Base-by-base conservation (phyloP, 2,329 filamentous ascomycete genomes). In the Raffaelea albimanens region DNA sequence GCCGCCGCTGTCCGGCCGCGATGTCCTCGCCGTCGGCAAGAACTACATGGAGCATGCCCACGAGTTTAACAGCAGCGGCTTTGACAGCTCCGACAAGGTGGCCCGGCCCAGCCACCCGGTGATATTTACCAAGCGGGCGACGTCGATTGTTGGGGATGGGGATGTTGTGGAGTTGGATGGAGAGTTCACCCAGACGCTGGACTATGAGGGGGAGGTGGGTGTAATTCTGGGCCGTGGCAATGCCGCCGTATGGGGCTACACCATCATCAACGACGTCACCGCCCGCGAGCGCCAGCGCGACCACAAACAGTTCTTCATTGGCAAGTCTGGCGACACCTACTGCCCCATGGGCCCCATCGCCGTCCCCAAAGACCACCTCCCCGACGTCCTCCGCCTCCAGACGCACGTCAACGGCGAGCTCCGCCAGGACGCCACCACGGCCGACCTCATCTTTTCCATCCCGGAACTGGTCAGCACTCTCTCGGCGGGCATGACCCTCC, bases 261-360 rank as follows among this genome's bases (percentile, higher is more conserved):
- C 73, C 0, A 76, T 76, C 45, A 68, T 77, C 52, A 76, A 76
- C 50, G 73, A 76, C 44, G 55, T 76, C 47, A 74, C 73, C 11
- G 72, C 72, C 0, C 61, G 73, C 2, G 70, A 76, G 50, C 59
- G 64, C 34, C 73, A 77, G 58, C 59, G 71, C 14, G 71, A 77
- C 50, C 76, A 80, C 49, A 78, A 79, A 56, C 76, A 80, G 51
- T 80, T 78, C 56, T 79, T 71, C 47, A 69, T 80, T 43, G 75
- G 76, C 9, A 79, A 79, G 56, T 75, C 69, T 0, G 60, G 68
- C 0, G 73, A 79, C 55, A 76, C 72, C 0, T 78, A 72, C 52
- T 78, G 73, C 51, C 74, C 74, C 0, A 77, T 78, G 63, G 69
- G 71, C 52, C 46, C 40, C 16, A 44, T 48, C n/a, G 41, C 38